Evolutionary conservation across 768 basidiomycete species (phyloP), one percentile per base, ranked within the genome.

Genomic region (Steccherinum ochraceum): DNA sequence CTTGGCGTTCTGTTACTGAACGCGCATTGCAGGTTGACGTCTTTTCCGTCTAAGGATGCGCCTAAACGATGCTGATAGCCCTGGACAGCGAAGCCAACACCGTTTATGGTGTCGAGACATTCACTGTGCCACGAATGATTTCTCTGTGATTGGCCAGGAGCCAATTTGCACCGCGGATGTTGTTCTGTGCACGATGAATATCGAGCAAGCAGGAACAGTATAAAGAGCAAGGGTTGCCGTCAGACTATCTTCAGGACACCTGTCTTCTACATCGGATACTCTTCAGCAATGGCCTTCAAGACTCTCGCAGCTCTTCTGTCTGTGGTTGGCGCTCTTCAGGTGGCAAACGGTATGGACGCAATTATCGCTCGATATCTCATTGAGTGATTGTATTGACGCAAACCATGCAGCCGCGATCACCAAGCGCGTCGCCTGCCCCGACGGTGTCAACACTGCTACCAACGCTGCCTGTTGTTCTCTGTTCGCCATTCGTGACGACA

Each of bases 401-500:
- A n/a, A n/a, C 11, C 12, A n/a, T 46, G 45, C 30, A 56, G 58
- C 54, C 30, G 54, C 54, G 18, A 40, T 58, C 41, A 63, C 52
- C 21, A 52, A 50, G 18, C 53, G 55, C 30, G 56, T 55, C 35
- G 51, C 61, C 35, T 68, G 67, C 47, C 58, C 67, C 19, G 63
- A 65, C 50, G 65, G 67, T 27, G 57, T 55, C 18, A 58, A 66
- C 49, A 58, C 50, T n/a, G 67, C 58, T 2, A 51, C 51, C 0
- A 58, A 68, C 53, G 56, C 57, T 11, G 62, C 61, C 3, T 69
- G 67, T 45, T 69, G 67, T 47, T 51, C 52, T 2, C 58, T 61
- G 41, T 66, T 63, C 56, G 52, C 62, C 18, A 52, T 64, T 35
- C 52, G 61, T 13, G 67, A 65, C 47, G 60, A 61, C 40, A 58